Percentiles rank a stretch among this genome's conserved stretches.
Evolutionary conservation across 2,329 filamentous ascomycete species (phyloP).

Genomic region (Neoscytalidium dimidiatum): DNA sequence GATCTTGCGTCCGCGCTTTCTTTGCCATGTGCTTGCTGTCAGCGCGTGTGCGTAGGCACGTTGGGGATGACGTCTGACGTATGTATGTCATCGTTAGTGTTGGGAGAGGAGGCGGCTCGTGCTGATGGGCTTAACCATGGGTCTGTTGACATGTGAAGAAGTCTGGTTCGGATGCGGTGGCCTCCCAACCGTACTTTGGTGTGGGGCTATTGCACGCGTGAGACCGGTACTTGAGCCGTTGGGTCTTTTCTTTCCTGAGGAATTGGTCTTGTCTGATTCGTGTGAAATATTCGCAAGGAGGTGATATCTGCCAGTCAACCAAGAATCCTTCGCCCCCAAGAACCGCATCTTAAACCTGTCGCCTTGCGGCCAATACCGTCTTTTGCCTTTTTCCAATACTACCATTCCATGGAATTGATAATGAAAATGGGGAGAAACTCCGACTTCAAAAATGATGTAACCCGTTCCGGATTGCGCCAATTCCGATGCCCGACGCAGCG

Average conservation of each 20-base stretch:
- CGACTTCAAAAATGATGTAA: not conserved
- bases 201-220: not conserved
- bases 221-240: not conserved
- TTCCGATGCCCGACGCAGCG: not conserved
- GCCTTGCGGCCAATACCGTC: conserved; percentile 3
- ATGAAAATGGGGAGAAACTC: not conserved
- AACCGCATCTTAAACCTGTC: not conserved
- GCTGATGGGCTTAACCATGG: not conserved
- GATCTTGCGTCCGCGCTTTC: not conserved
- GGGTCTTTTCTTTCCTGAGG: not conserved
- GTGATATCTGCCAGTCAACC: not conserved
- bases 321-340: not conserved
- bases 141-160: not conserved
- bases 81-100: not conserved
- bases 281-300: not conserved
- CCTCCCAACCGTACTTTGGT: not conserved
- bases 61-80: not conserved
- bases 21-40: not conserved
- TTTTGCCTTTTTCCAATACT: not conserved
- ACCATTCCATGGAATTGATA: not conserved
- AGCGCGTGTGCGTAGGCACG: not conserved
- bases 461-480: not conserved
- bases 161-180: not conserved
- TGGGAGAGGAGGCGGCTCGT: too few relatives aligned
- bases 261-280: not conserved